Percentiles rank a stretch among this genome's conserved stretches.
Evolutionary conservation across 1,139 yeast genomes (phyloP).

Genomic region (Sugiyamaella sp.): DNA sequence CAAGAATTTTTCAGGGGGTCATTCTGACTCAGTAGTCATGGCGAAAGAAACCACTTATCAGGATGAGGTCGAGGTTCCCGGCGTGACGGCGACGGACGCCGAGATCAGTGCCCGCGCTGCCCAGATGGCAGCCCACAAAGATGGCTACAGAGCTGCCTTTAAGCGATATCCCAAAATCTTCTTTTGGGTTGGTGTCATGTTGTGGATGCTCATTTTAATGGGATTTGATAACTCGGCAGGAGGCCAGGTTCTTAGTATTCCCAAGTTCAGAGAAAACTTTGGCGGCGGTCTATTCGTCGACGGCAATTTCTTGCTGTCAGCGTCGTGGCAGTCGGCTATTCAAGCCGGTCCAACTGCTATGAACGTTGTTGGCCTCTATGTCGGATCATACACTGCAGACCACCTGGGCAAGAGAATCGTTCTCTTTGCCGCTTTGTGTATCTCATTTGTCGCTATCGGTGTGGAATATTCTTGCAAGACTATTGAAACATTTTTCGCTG

Average conservation of each 20-base stretch:
- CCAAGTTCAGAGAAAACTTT: conserved; percentile 41
- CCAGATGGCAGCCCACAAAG: conserved; percentile 16
- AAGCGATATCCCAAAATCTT: conserved; percentile 21
- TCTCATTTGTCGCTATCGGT: conserved; percentile 37
- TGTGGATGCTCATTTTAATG: conserved; percentile 26
- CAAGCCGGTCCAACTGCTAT: conserved; percentile 41
- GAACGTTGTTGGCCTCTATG: conserved; percentile 30
- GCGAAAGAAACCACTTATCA: not conserved
- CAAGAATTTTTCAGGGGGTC: not conserved
- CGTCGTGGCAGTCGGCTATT: conserved; percentile 44
- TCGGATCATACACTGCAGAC: conserved; percentile 32
- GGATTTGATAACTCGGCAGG: conserved; percentile 38
- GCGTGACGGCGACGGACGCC: conserved; percentile 13
- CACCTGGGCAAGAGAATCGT: conserved; percentile 34
- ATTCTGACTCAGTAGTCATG: not conserved
- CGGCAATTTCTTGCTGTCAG: conserved; percentile 34
- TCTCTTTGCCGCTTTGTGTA: conserved; percentile 24
- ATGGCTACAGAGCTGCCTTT: conserved; percentile 8
- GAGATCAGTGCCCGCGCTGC: conserved; percentile 18
- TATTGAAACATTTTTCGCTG: conserved; percentile 39
- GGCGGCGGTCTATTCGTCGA: conserved; percentile 32
- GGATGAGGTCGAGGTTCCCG: conserved; percentile 7
- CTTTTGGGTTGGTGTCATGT: conserved; percentile 20
- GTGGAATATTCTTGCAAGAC: conserved; percentile 38
- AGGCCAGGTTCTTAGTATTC: conserved; percentile 37